Evolutionary conservation across 805 yeast genomes (phyloP).

Genomic region (Starmerella riodocensis): DNA sequence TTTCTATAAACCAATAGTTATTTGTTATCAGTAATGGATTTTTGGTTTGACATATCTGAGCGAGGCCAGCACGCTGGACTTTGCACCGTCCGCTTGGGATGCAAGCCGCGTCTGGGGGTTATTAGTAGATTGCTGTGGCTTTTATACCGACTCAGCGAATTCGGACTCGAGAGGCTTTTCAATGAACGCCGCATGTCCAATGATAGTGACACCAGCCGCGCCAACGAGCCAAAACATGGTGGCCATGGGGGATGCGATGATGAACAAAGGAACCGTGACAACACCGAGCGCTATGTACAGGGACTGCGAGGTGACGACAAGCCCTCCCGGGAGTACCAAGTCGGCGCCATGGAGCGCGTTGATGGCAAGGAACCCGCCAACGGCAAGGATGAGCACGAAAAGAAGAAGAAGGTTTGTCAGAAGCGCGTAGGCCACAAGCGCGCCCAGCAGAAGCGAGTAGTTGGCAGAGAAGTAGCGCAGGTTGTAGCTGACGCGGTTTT

Average conservation of each 20-base stretch:
- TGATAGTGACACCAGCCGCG: constrained; percentile 62
- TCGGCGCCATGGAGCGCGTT: constrained; percentile 70
- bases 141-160: constrained; percentile 55
- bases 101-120: too few species aligned
- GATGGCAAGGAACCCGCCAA: constrained; percentile 67
- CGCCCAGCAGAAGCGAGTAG: constrained; percentile 58
- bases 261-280: constrained; percentile 66
- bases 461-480: constrained; percentile 78
- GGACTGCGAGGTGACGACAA: constrained; percentile 54
- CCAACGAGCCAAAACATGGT: constrained; percentile 88
- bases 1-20: too few species aligned
- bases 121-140: too few species aligned
- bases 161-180: constrained; percentile 94
- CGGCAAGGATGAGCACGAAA: constrained; percentile 65
- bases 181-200: constrained; percentile 78
- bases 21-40: too few species aligned
- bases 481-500: constrained; percentile 77
- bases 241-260: constrained; percentile 78
- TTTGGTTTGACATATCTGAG: too few species aligned
- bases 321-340: constrained; percentile 52
- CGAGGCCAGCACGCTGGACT: too few species aligned
- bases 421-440: constrained; percentile 70
- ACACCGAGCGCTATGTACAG: constrained; percentile 71
- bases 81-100: too few species aligned
- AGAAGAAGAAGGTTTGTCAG: constrained; percentile 73